Conservation (phyloP, 129 eudicot genomes). For the Deinandra increscens region DNA sequence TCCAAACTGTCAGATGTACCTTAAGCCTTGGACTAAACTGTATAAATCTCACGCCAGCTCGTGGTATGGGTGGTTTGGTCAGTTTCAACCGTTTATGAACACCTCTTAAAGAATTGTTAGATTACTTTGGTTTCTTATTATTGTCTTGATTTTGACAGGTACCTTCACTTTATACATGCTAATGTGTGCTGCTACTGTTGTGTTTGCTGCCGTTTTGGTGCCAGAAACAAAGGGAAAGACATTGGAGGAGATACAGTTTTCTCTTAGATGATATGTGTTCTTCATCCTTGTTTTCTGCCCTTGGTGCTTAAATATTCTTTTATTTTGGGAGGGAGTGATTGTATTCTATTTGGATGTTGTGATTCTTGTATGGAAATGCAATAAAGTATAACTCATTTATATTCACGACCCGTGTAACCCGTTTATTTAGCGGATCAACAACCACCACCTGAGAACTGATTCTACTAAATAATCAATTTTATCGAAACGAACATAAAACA, state of each 20-base stretch:
- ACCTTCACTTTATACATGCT: constrained; percentile 67
- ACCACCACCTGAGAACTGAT: too few species aligned
- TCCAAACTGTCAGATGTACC: background rate
- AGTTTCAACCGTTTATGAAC: too few species aligned
- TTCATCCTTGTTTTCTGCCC: background rate
- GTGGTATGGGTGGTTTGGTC: too few species aligned
- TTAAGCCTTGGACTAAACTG: too few species aligned
- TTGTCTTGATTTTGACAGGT: constrained; percentile 43
- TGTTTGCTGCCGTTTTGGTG: constrained; percentile 61
- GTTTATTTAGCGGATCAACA: too few species aligned
- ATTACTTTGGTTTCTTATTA: constrained; percentile 2
- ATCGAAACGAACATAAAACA: background rate
- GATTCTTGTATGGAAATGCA: constrained; percentile 25
- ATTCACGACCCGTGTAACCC: too few species aligned
- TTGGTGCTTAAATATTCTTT: constrained; percentile 18
- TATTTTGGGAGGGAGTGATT: background rate
- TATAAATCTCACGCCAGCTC: background rate
- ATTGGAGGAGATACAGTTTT: constrained; percentile 82
- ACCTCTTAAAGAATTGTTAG: too few species aligned
- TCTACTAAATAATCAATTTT: background rate
- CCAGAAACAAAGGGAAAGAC: constrained; percentile 97
- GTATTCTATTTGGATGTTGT: constrained; percentile 14
- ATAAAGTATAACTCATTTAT: background rate
- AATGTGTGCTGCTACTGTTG: constrained; percentile 56
- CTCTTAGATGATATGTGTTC: constrained; percentile 50